phyloP scores from a whole-genome alignment of 2,329 filamentous ascomycete species.

The Epichloe glyceriae region DNA sequence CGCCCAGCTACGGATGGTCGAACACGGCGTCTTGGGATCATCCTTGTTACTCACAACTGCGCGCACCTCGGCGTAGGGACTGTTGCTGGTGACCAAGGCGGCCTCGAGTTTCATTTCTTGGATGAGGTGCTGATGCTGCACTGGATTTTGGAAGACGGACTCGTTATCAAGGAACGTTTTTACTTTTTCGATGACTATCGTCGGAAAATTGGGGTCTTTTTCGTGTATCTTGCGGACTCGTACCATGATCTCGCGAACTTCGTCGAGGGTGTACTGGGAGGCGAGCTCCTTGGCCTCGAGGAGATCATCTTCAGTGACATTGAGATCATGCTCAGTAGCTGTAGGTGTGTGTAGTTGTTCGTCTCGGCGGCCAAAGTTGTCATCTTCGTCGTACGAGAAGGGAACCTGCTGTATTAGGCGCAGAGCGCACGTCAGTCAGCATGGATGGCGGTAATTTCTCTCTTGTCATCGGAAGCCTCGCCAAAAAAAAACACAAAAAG shows the following conservation, averaged over 20 bases:
- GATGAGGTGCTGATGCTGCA: constrained; percentile 34
- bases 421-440: not conserved
- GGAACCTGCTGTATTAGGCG: constrained; percentile 16
- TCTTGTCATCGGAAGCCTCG: not conserved
- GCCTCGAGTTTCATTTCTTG: constrained; percentile 43
- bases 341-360: constrained; percentile 13
- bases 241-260: constrained; percentile 29
- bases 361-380: constrained; percentile 17
- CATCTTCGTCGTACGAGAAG: constrained; percentile 27
- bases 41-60: constrained; percentile 45
- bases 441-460: not conserved
- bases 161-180: constrained; percentile 30
- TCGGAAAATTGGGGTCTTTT: constrained; percentile 30
- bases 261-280: constrained; percentile 27
- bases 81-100: constrained; percentile 40
- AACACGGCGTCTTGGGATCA: constrained; percentile 33
- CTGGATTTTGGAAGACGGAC: constrained; percentile 29
- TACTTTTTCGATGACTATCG: constrained; percentile 26
- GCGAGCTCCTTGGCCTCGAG: constrained; percentile 32
- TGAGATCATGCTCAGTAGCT: constrained; percentile 25
- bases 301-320: constrained; percentile 33
- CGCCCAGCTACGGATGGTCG: constrained; percentile 41
- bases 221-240: constrained; percentile 28
- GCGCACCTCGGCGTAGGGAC: constrained; percentile 44
- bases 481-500: too few relatives aligned